These are phyloP conservation scores for Iodosphaeria phyllophila DNA, from an alignment of 2,329 filamentous ascomycete species.

Conservation along the genomic window DNA sequence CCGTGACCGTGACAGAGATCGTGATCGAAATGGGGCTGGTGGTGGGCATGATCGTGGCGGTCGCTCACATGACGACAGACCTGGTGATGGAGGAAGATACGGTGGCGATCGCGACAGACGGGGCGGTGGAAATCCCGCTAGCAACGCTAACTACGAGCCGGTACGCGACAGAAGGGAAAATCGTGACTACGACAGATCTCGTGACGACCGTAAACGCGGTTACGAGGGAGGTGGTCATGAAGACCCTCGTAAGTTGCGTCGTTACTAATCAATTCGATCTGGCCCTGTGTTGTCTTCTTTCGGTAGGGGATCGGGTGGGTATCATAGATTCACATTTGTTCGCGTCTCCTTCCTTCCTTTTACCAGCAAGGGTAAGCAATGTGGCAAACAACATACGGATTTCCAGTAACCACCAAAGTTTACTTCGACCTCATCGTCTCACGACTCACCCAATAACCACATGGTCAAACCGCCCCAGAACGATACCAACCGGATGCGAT, in stretches of 20 bases:
- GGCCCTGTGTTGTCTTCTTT: constrained; percentile 9
- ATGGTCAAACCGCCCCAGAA: constrained; percentile 1
- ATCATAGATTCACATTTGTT: constrained; percentile 18
- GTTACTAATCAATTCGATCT: constrained; percentile 29
- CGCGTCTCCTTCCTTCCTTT: constrained; percentile 16
- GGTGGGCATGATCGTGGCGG: constrained; percentile 38
- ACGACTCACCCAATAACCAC: neutral
- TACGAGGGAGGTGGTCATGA: constrained; percentile 70
- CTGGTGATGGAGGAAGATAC: constrained; percentile 22
- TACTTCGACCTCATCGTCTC: neutral
- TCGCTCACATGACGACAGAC: constrained; percentile 42
- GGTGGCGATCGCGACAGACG: constrained; percentile 15
- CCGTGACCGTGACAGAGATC: constrained; percentile 17
- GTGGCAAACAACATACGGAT: constrained; percentile 11
- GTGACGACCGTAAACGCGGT: constrained; percentile 45
- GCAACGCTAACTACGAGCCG: constrained; percentile 71
- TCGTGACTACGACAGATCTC: constrained; percentile 32
- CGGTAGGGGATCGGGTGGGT: constrained; percentile 22
- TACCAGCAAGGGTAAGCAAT: constrained; percentile 17
- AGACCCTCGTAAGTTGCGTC: constrained; percentile 49
- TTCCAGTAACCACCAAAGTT: neutral
- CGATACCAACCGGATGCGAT: too few relatives aligned
- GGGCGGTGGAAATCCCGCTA: constrained; percentile 17
- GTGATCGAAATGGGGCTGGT: constrained; percentile 26
- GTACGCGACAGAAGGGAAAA: constrained; percentile 48